These are phyloP conservation scores for Verticillium tricorpus DNA, from an alignment of 2,329 filamentous ascomycete genomes.

Conservation along the genomic window DNA sequence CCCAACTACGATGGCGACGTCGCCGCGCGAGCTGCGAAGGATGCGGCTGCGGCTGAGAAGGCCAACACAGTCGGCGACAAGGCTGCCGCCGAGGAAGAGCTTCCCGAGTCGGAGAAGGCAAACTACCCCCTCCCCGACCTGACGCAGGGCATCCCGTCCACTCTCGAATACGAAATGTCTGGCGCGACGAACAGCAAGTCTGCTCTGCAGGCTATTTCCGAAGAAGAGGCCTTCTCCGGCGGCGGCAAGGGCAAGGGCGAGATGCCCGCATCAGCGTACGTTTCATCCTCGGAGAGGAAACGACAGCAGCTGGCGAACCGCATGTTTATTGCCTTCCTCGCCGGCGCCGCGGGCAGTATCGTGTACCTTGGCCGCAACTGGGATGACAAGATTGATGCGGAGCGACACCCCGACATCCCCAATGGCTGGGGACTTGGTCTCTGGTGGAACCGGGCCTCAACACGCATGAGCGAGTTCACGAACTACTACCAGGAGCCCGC, in stretches of 20 bases:
- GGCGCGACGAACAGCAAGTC: slow-evolving; percentile 19
- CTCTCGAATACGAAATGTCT: slow-evolving; percentile 71
- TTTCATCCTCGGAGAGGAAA: slow-evolving; percentile 84
- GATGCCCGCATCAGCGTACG: slow-evolving; percentile 74
- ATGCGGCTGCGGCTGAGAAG: slow-evolving; percentile 4
- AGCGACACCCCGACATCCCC: slow-evolving; percentile 64
- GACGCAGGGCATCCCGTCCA: slow-evolving; percentile 91
- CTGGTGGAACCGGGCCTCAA: slow-evolving; percentile 77
- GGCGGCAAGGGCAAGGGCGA: slow-evolving; percentile 54
- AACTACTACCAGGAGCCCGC: slow-evolving; percentile 95
- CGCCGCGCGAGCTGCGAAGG: slow-evolving; percentile 8
- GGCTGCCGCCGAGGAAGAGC: slow-evolving; percentile 10
- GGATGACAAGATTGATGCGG: slow-evolving; percentile 74
- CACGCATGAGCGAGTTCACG: slow-evolving; percentile 69
- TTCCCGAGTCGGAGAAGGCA: slow-evolving; percentile 14
- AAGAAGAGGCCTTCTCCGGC: slow-evolving; percentile 33
- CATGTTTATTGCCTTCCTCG: slow-evolving; percentile 59
- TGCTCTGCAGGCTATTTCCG: slow-evolving; percentile 13
- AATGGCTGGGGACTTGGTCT: slow-evolving; percentile 71
- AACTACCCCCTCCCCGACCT: slow-evolving; percentile 76
- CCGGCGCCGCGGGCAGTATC: slow-evolving; percentile 51
- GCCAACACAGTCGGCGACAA: slow-evolving; percentile 9
- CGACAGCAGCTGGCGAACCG: slow-evolving; percentile 72
- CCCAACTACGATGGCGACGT: slow-evolving; percentile 7
- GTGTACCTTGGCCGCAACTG: slow-evolving; percentile 85